A percentile compares a stretch with the other conserved stretches of the same genome.
These are phyloP conservation scores for Nitzschia inconspicua DNA, from an alignment of 108 stramenopile genomes.

Conservation along the genomic window DNA sequence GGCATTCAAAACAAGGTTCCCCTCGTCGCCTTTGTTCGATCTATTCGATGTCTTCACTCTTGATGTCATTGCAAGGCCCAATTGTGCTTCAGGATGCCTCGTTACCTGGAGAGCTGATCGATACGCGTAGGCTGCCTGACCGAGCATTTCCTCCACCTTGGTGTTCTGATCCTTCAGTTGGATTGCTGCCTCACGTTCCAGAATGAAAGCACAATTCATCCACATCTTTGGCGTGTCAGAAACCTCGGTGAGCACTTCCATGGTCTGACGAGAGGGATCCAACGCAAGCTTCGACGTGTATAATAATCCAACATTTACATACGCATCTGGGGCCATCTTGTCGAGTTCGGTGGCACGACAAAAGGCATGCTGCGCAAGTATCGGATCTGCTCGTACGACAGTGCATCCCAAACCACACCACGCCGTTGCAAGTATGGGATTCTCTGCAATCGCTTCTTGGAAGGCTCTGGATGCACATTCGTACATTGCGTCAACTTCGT, in stretches of 20 bases:
- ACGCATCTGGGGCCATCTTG: constrained; percentile 49
- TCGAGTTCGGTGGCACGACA: constrained; percentile 57
- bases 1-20: not conserved
- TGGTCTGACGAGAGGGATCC: constrained; percentile 32
- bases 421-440: constrained; percentile 42
- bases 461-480: constrained; percentile 22
- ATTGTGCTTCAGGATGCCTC: constrained; percentile 49
- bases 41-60: not conserved
- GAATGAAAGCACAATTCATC: constrained; percentile 67
- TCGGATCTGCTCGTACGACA: constrained; percentile 38
- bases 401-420: constrained; percentile 77
- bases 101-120: constrained; percentile 59
- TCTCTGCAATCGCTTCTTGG: constrained; percentile 26
- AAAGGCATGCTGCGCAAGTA: constrained; percentile 72
- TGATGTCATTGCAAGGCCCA: constrained; percentile 52
- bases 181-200: constrained; percentile 40
- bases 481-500: constrained; percentile 17
- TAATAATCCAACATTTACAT: constrained; percentile 63
- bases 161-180: not conserved
- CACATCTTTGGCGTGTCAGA: constrained; percentile 80
- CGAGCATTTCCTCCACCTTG: constrained; percentile 7
- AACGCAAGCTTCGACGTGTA: constrained; percentile 40
- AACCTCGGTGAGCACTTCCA: constrained; percentile 62
- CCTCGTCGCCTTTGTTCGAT: not conserved
- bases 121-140: constrained; percentile 64